phyloP scores from a whole-genome alignment of 306 rosid genomes.

The Calophaca sinica region DNA sequence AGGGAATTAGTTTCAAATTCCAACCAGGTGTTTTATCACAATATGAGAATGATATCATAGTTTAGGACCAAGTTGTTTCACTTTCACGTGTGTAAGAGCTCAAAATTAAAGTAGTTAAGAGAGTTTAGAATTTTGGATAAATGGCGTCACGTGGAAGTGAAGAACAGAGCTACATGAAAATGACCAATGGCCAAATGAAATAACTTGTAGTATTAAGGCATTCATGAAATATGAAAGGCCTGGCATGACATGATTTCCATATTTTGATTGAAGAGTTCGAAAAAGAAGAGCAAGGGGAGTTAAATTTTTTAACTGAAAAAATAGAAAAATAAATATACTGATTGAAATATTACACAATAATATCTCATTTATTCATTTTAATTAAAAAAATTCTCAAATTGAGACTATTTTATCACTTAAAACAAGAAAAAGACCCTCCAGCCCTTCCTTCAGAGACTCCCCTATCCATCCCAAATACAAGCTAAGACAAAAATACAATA shows the following conservation, averaged over 20 bases:
- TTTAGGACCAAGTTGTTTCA: constrained; percentile 23
- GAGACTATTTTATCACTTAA: too few relatives aligned
- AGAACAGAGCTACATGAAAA: constrained; percentile 8
- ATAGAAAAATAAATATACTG: background rate
- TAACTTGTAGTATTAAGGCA: background rate
- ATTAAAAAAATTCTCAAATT: too few relatives aligned
- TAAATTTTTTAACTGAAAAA: background rate
- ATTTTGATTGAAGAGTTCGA: too few relatives aligned
- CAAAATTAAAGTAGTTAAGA: background rate
- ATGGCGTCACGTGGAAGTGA: background rate
- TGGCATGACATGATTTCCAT: constrained; percentile 11
- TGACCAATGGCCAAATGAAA: constrained; percentile 12
- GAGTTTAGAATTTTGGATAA: too few relatives aligned
- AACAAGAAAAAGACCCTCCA: background rate
- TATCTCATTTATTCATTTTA: background rate
- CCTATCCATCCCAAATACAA: too few relatives aligned
- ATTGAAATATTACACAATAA: background rate
- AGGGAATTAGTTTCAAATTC: background rate
- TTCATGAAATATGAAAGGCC: constrained; percentile 16
- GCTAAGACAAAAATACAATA: background rate
- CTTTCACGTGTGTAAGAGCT: background rate
- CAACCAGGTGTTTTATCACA: background rate
- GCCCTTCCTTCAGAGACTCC: background rate
- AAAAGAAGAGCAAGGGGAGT: background rate
- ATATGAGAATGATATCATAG: background rate